Percentiles rank a stretch among this genome's conserved stretches.
Conservation (phyloP, 768 basidiomycete species). For the Kockovaella imperatae region DNA sequence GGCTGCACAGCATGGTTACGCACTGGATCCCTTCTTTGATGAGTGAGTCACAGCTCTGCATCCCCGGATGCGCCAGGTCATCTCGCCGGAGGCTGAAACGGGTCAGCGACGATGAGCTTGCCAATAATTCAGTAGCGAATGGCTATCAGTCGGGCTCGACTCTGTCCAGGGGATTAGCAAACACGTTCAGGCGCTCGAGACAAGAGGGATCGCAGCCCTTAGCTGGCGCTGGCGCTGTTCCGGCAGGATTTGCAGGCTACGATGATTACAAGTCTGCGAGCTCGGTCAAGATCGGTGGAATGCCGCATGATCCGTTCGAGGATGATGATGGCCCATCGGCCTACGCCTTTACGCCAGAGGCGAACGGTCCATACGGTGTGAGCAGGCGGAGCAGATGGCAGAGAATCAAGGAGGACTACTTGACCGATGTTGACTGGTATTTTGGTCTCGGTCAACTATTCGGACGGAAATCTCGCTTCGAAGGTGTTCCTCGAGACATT, state of each 20-base stretch:
- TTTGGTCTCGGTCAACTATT: slow-evolving; percentile 33
- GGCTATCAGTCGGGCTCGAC: too few relatives aligned
- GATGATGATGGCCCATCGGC: slow-evolving; percentile 28
- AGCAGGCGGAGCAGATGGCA: slow-evolving; percentile 20
- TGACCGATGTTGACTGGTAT: slow-evolving; percentile 40
- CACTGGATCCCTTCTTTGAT: slow-evolving; percentile 43
- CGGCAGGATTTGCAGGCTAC: slow-evolving; percentile 31
- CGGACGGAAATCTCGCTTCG: slow-evolving; percentile 29
- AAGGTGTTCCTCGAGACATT: slow-evolving; percentile 53
- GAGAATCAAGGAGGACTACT: slow-evolving; percentile 27
- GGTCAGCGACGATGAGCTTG: slow-evolving; percentile 39
- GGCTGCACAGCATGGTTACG: slow-evolving; percentile 29
- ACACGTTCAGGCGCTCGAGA: too few relatives aligned
- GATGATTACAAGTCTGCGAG: slow-evolving; percentile 15
- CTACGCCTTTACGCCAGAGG: slow-evolving; percentile 27
- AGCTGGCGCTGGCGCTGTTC: slow-evolving; percentile 32
- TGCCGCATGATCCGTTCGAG: slow-evolving; percentile 28
- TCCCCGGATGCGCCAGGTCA: too few relatives aligned
- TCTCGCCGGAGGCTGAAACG: too few relatives aligned
- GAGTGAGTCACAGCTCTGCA: slow-evolving; percentile 40
- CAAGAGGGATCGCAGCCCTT: slow-evolving; percentile 33
- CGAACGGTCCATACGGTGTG: slow-evolving; percentile 22
- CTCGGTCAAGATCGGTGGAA: slow-evolving; percentile 24
- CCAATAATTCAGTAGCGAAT: too few relatives aligned
- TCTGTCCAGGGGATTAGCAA: too few relatives aligned